A percentile compares a stretch with the other conserved stretches of the same genome.
Conservation (phyloP, 331 rosid species). For the Erythrophleum ivorense region DNA sequence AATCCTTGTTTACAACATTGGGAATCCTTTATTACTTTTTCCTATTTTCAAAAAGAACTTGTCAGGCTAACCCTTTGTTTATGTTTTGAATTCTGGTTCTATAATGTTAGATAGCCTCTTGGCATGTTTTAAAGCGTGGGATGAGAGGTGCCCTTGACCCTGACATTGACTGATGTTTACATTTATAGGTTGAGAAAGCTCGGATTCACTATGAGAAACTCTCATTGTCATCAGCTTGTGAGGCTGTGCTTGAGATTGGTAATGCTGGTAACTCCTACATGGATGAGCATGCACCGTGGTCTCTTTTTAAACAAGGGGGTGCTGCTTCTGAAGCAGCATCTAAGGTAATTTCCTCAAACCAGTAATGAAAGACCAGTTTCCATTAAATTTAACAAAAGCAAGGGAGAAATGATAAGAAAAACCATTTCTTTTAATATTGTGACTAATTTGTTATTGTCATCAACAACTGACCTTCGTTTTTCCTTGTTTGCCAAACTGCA, state of each 20-base stretch:
- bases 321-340: constrained; percentile 83
- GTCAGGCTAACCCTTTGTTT: background rate
- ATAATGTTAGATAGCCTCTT: constrained; percentile 2
- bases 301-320: constrained; percentile 88
- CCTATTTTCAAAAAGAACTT: constrained; percentile 10
- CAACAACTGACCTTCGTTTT: constrained; percentile 4
- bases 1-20: background rate
- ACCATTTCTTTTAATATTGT: constrained; percentile 6
- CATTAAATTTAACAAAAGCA: background rate
- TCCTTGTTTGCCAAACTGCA: background rate
- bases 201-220: constrained; percentile 69
- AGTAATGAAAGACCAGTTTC: constrained; percentile 1
- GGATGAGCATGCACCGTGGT: constrained; percentile 94
- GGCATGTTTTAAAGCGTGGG: constrained; percentile 24
- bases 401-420: background rate
- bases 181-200: constrained; percentile 73
- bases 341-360: constrained; percentile 59
- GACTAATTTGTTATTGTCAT: constrained; percentile 15
- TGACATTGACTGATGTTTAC: constrained; percentile 17
- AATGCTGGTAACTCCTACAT: constrained; percentile 86
- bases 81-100: constrained; percentile 2
- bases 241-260: constrained; percentile 84
- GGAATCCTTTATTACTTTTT: constrained; percentile 2
- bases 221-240: constrained; percentile 86
- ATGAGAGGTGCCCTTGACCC: background rate